phyloP scores from a whole-genome alignment of 2,329 filamentous ascomycete genomes.

The Ophiocordyceps robertsii region DNA sequence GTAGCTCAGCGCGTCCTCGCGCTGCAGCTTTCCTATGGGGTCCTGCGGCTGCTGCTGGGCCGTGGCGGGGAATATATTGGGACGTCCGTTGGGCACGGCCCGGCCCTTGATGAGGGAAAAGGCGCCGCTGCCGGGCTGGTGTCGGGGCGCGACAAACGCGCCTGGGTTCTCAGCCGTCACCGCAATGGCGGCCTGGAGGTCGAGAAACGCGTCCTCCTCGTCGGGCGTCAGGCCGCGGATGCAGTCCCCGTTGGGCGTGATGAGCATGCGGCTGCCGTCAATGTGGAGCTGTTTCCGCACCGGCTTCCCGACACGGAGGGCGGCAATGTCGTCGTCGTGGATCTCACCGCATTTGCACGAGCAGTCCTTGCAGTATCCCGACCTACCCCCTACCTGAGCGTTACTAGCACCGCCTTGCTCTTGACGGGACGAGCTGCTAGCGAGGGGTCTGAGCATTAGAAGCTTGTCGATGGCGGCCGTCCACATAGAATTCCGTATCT shows the following conservation, averaged over 20 bases:
- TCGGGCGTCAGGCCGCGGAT: slow-evolving; percentile 56
- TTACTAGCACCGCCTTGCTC: slow-evolving; percentile 10
- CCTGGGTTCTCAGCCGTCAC: slow-evolving; percentile 35
- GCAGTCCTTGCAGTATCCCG: slow-evolving; percentile 21
- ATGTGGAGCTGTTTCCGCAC: slow-evolving; percentile 44
- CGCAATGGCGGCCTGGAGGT: slow-evolving; percentile 49
- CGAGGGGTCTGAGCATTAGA: slow-evolving; percentile 22
- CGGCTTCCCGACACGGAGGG: slow-evolving; percentile 40
- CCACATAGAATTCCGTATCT: slow-evolving; percentile 20
- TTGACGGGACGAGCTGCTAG: slow-evolving; percentile 13
- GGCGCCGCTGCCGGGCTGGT: slow-evolving; percentile 38
- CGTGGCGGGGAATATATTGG: slow-evolving; percentile 44
- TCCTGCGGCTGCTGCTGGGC: slow-evolving; percentile 36
- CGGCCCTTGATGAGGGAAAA: slow-evolving; percentile 52
- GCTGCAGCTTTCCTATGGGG: slow-evolving; percentile 50
- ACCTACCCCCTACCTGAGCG: slow-evolving; percentile 9
- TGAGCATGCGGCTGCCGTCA: slow-evolving; percentile 53
- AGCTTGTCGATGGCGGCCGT: slow-evolving; percentile 19
- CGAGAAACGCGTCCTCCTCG: slow-evolving; percentile 57
- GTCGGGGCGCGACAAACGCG: slow-evolving; percentile 40
- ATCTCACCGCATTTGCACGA: slow-evolving; percentile 26
- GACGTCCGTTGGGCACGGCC: slow-evolving; percentile 49
- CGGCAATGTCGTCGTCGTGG: slow-evolving; percentile 35
- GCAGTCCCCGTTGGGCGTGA: slow-evolving; percentile 65
- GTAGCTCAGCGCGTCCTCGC: slow-evolving; percentile 52